phyloP scores from a whole-genome alignment of 192 early-diverging fungal genomes.

The Entomortierella chlamydospora region DNA sequence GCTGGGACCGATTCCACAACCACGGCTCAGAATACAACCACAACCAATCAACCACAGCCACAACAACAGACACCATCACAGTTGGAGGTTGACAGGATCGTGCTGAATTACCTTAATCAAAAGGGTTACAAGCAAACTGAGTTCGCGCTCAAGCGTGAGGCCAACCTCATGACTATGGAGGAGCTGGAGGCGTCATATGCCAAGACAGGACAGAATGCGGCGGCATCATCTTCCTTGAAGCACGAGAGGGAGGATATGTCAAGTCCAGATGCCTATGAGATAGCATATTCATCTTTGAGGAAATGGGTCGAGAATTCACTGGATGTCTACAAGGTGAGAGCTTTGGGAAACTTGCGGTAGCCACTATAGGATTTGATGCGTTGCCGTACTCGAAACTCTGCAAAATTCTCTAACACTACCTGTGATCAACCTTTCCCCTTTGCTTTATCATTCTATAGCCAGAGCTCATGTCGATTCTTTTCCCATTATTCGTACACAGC shows the following conservation, averaged over 20 bases:
- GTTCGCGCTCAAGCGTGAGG: constrained; percentile 71
- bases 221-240: background rate
- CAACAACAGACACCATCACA: constrained; percentile 31
- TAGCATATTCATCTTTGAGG: constrained; percentile 81
- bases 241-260: constrained; percentile 67
- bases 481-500: constrained; percentile 92
- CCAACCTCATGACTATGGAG: constrained; percentile 59
- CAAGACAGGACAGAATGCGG: background rate
- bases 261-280: constrained; percentile 86
- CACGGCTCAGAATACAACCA: constrained; percentile 5
- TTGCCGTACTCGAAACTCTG: no score
- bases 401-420: no score
- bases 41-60: constrained; percentile 5
- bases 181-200: constrained; percentile 50
- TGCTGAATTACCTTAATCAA: constrained; percentile 72
- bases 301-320: constrained; percentile 95
- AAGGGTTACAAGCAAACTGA: constrained; percentile 80
- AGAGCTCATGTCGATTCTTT: constrained; percentile 86
- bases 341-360: no score
- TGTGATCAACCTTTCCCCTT: no score
- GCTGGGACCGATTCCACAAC: constrained; percentile 10
- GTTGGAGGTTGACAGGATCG: constrained; percentile 68
- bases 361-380: no score
- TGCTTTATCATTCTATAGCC: constrained; percentile 56
- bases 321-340: constrained; percentile 87